Percentiles rank a stretch among this genome's conserved stretches.
Conservation (phyloP, 2,329 filamentous ascomycete species). For the Catunica adiposa region DNA sequence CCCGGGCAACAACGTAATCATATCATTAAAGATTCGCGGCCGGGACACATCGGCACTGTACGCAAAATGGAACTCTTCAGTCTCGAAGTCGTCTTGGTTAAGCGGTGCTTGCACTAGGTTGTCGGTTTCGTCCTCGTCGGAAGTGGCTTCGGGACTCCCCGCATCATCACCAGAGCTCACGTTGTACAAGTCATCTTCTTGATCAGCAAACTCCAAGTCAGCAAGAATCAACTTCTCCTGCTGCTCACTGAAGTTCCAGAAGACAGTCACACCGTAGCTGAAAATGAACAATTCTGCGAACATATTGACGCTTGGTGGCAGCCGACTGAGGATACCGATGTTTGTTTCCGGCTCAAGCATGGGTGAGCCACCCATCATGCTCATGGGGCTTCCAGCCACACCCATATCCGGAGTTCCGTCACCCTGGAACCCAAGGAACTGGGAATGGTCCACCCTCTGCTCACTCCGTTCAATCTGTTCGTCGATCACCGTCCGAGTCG, state of each 20-base stretch:
- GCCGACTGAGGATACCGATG: slow-evolving; percentile 28
- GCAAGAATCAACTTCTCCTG: slow-evolving; percentile 95
- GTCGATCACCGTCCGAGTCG: slow-evolving; percentile 77
- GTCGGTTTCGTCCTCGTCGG: slow-evolving; percentile 11
- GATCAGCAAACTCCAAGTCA: slow-evolving; percentile 76
- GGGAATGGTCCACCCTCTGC: slow-evolving; percentile 56
- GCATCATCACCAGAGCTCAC: not conserved
- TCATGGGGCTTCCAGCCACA: slow-evolving; percentile 1
- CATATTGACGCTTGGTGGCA: slow-evolving; percentile 54
- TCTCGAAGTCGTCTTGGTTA: slow-evolving; percentile 84
- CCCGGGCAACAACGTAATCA: slow-evolving; percentile 87
- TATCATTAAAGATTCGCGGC: slow-evolving; percentile 93
- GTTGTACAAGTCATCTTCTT: slow-evolving; percentile 43
- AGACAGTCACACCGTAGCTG: slow-evolving; percentile 91
- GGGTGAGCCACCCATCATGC: too few relatives aligned
- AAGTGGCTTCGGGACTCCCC: not conserved
- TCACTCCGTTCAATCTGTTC: slow-evolving; percentile 94
- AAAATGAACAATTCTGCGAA: slow-evolving; percentile 96
- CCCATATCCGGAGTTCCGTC: slow-evolving; percentile 17
- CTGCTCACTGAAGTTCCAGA: slow-evolving; percentile 95
- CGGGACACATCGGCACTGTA: slow-evolving; percentile 76
- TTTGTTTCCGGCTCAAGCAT: slow-evolving; percentile 8
- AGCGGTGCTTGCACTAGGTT: slow-evolving; percentile 59
- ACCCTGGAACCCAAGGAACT: slow-evolving; percentile 9
- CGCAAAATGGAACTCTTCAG: slow-evolving; percentile 96